These are phyloP conservation scores for Sinapis alba DNA, from an alignment of 441 rosid species.

Conservation along the genomic window DNA sequence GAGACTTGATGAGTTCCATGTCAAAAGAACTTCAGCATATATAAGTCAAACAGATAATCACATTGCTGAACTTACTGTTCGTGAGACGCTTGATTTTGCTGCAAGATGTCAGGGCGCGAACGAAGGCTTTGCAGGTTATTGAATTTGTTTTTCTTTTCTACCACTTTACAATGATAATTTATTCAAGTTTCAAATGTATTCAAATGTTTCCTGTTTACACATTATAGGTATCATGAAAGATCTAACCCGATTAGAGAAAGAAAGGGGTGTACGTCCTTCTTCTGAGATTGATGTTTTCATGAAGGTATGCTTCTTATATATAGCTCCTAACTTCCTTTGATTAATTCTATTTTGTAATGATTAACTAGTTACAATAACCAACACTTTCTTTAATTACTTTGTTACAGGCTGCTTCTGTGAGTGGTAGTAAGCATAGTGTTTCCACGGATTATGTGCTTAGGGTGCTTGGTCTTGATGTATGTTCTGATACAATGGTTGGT, in stretches of 20 bases:
- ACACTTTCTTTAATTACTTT: slow-evolving; percentile 14
- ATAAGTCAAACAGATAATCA: slow-evolving; percentile 93
- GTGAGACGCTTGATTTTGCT: slow-evolving; percentile 96
- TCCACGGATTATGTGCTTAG: slow-evolving; percentile 81
- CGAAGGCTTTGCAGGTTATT: slow-evolving; percentile 77
- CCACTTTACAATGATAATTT: not conserved
- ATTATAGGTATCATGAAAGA: slow-evolving; percentile 64
- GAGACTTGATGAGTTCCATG: slow-evolving; percentile 63
- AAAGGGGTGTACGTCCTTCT: slow-evolving; percentile 66
- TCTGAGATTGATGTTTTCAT: slow-evolving; percentile 94
- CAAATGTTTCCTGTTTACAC: not conserved
- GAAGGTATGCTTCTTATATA: slow-evolving; percentile 60
- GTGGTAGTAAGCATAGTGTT: slow-evolving; percentile 74
- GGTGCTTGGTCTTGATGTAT: slow-evolving; percentile 89
- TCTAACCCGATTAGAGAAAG: slow-evolving; percentile 68
- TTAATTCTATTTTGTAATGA: not conserved
- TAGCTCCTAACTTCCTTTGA: not conserved
- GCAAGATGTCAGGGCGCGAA: slow-evolving; percentile 94
- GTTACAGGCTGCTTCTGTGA: slow-evolving; percentile 76
- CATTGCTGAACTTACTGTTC: slow-evolving; percentile 89
- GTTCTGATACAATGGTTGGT: slow-evolving; percentile 89
- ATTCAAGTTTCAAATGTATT: not conserved
- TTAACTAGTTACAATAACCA: not conserved
- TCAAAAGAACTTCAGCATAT: slow-evolving; percentile 88
- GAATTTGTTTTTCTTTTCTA: not conserved